Conservation (phyloP, 495 filamentous ascomycete genomes). For the Annulohypoxylon stygium region DNA sequence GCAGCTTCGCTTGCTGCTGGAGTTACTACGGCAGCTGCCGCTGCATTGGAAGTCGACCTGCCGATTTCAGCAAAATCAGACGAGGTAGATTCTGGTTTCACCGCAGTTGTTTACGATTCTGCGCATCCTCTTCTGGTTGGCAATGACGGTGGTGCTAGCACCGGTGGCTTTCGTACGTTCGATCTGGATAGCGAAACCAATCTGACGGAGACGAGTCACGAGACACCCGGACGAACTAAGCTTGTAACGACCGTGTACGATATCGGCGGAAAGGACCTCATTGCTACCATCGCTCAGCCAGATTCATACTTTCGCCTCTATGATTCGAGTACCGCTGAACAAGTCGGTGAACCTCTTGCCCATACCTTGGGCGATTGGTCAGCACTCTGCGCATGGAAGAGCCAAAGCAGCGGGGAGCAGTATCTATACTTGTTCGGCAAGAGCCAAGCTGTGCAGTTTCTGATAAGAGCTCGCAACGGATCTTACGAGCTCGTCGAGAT, state of each 20-base stretch:
- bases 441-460: slow-evolving; percentile 38
- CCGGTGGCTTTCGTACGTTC: slow-evolving; percentile 49
- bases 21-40: background rate
- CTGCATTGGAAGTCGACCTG: slow-evolving; percentile 34
- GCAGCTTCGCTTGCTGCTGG: slow-evolving; percentile 26
- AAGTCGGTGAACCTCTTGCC: slow-evolving; percentile 40
- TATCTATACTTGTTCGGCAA: slow-evolving; percentile 55
- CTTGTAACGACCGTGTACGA: slow-evolving; percentile 47
- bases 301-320: slow-evolving; percentile 53
- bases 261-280: slow-evolving; percentile 42
- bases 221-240: slow-evolving; percentile 52
- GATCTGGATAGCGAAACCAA: slow-evolving; percentile 30
- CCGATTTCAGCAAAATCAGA: slow-evolving; percentile 38
- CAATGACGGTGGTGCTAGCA: slow-evolving; percentile 50
- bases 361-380: slow-evolving; percentile 52
- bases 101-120: slow-evolving; percentile 35
- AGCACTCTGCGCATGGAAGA: slow-evolving; percentile 52
- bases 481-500: slow-evolving; percentile 46
- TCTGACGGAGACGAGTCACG: slow-evolving; percentile 42
- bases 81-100: slow-evolving; percentile 42
- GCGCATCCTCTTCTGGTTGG: slow-evolving; percentile 45
- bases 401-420: slow-evolving; percentile 46
- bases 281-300: slow-evolving; percentile 51
- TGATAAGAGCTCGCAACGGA: slow-evolving; percentile 31
- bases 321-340: slow-evolving; percentile 29